Evolutionary conservation across 1,139 yeast species (phyloP).

Genomic region (Trichomonascaceae sp.): DNA sequence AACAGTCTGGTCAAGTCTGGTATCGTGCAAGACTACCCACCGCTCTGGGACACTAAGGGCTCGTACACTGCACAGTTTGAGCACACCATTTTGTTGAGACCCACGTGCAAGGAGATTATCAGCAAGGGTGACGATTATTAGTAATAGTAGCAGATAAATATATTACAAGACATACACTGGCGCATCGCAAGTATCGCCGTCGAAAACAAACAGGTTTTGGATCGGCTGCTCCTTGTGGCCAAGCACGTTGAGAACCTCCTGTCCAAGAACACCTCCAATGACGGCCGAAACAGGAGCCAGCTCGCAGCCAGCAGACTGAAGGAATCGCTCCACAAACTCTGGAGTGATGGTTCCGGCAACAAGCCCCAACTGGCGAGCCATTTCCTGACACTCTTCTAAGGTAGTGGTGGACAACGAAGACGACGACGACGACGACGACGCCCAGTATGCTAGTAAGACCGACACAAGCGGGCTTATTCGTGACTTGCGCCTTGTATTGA

Average conservation of each 20-base stretch:
- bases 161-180: conserved; percentile 49
- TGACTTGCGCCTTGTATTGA: conserved; percentile 42
- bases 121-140: conserved; percentile 90
- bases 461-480: conserved; percentile 53
- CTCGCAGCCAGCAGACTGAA: conserved; percentile 39
- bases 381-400: conserved; percentile 23
- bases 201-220: conserved; percentile 67
- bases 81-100: conserved; percentile 83
- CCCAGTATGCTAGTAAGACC: conserved; percentile 43
- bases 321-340: conserved; percentile 15
- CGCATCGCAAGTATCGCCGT: conserved; percentile 58
- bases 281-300: conserved; percentile 80
- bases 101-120: conserved; percentile 86
- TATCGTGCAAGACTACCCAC: conserved; percentile 88
- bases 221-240: conserved; percentile 71
- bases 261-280: conserved; percentile 81
- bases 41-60: conserved; percentile 74
- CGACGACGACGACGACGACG: conserved; percentile 7
- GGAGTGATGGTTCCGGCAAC: conserved; percentile 27
- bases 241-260: conserved; percentile 74
- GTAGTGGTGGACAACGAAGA: no score
- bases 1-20: conserved; percentile 80
- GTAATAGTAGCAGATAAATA: conserved; percentile 37
- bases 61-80: conserved; percentile 93
- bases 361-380: conserved; percentile 30